Evolutionary conservation across 176 grass and related monocot genomes (phyloP).

Genomic region (Carex cristatella): DNA sequence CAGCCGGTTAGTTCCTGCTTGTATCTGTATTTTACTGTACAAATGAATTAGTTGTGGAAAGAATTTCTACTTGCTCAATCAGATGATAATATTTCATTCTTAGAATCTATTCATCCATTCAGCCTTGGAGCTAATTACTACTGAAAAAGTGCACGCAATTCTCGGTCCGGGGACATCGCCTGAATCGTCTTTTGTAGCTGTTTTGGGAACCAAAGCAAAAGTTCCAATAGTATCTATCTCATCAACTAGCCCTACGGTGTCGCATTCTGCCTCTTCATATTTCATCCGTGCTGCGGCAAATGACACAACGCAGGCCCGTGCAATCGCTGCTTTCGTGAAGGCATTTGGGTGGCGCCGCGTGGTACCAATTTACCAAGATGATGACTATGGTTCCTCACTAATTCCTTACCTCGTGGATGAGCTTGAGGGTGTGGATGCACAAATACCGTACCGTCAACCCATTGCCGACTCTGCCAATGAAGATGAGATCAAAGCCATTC

Average conservation of each 20-base stretch:
- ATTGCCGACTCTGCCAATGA: conserved; percentile 26
- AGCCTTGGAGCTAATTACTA: conserved; percentile 46
- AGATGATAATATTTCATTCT: not conserved
- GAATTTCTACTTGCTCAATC: too few relatives aligned
- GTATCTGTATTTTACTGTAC: not conserved
- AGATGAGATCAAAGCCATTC: conserved; percentile 21
- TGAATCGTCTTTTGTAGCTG: conserved; percentile 37
- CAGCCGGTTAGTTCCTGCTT: conserved; percentile 29
- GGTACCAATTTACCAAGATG: conserved; percentile 38
- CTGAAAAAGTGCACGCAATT: conserved; percentile 30
- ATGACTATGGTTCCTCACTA: conserved; percentile 46
- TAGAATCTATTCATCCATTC: not conserved
- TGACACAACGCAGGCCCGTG: conserved; percentile 31
- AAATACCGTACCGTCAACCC: conserved; percentile 28
- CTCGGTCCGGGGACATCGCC: conserved; percentile 47
- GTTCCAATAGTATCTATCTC: conserved; percentile 58
- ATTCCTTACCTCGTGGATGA: conserved; percentile 48
- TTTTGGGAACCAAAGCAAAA: conserved; percentile 37
- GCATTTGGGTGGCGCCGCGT: conserved; percentile 47
- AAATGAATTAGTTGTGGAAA: not conserved
- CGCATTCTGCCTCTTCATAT: conserved; percentile 16
- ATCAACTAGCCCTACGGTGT: conserved; percentile 43
- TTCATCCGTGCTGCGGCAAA: conserved; percentile 40
- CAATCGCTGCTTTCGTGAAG: conserved; percentile 36
- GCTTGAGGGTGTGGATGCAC: conserved; percentile 29